Evolutionary conservation across 768 basidiomycete genomes (phyloP).

Genomic region (Rhizopogon vesiculosus): DNA sequence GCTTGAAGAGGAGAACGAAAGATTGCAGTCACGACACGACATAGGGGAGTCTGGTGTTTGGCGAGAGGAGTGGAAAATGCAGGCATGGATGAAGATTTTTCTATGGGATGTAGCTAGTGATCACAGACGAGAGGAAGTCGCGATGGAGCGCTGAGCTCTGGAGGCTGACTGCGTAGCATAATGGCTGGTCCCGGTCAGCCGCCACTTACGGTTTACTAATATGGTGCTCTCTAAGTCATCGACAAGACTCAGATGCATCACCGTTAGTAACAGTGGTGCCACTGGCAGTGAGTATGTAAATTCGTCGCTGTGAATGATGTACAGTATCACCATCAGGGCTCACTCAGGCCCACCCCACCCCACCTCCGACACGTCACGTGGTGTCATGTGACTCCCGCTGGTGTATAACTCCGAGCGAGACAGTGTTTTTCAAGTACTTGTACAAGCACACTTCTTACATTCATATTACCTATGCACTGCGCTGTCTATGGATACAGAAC

Average conservation of each 20-base stretch:
- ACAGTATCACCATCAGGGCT: too few relatives aligned
- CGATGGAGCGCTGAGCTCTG: not conserved
- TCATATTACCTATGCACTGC: too few relatives aligned
- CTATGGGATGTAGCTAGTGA: not conserved
- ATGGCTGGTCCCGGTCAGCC: not conserved
- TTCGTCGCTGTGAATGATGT: too few relatives aligned
- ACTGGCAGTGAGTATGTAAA: too few relatives aligned
- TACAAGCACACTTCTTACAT: too few relatives aligned
- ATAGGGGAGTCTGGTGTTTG: not conserved
- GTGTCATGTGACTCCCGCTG: too few relatives aligned
- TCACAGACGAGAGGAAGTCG: not conserved
- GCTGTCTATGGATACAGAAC: too few relatives aligned
- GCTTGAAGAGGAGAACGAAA: conserved; percentile 15
- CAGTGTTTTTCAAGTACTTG: too few relatives aligned
- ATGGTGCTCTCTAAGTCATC: not conserved
- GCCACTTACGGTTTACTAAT: not conserved
- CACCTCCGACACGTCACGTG: too few relatives aligned
- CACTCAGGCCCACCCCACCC: too few relatives aligned
- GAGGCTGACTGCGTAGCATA: not conserved
- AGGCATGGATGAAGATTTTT: not conserved
- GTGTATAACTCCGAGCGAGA: too few relatives aligned
- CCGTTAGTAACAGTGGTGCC: too few relatives aligned
- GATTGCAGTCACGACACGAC: not conserved
- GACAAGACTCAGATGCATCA: not conserved
- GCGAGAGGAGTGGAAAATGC: not conserved